Conservation (phyloP, 2,329 filamentous ascomycete genomes). For the Tetracladium maxilliforme region DNA sequence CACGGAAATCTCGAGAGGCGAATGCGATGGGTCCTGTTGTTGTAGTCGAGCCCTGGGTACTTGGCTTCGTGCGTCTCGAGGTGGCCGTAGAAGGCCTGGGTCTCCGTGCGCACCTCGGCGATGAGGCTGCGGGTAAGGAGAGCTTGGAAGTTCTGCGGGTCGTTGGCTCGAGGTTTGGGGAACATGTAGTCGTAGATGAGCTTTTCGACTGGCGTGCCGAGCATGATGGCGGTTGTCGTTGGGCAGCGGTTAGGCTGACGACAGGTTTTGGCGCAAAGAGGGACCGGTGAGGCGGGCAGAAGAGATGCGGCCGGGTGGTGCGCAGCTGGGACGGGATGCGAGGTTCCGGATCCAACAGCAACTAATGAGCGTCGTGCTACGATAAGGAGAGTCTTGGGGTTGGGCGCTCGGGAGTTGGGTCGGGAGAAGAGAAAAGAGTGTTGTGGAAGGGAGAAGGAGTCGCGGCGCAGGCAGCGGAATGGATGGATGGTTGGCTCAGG, state of each 20-base stretch:
- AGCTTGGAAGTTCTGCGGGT: conserved; percentile 57
- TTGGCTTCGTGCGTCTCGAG: conserved; percentile 68
- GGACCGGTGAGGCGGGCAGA: no score
- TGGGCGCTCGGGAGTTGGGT: no score
- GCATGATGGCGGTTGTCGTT: conserved; percentile 37
- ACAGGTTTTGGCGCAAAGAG: no score
- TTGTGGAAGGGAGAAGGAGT: no score
- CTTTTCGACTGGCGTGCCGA: conserved; percentile 53
- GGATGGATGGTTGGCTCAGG: no score
- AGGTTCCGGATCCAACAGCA: no score
- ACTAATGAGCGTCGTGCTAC: no score
- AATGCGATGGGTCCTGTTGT: conserved; percentile 55
- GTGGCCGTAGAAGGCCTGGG: conserved; percentile 58
- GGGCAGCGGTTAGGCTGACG: conserved; percentile 7
- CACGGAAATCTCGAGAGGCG: conserved; percentile 65
- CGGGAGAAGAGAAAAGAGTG: no score
- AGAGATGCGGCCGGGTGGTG: no score
- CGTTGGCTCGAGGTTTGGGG: conserved; percentile 41
- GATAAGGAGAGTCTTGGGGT: no score
- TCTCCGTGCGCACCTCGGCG: conserved; percentile 62
- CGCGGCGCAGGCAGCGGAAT: no score
- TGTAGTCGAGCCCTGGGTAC: conserved; percentile 72
- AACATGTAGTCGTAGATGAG: conserved; percentile 65
- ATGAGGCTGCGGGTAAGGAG: conserved; percentile 59
- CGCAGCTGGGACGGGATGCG: no score